phyloP scores from a whole-genome alignment of 1,139 yeast species.

The Geotrichum reessii region DNA sequence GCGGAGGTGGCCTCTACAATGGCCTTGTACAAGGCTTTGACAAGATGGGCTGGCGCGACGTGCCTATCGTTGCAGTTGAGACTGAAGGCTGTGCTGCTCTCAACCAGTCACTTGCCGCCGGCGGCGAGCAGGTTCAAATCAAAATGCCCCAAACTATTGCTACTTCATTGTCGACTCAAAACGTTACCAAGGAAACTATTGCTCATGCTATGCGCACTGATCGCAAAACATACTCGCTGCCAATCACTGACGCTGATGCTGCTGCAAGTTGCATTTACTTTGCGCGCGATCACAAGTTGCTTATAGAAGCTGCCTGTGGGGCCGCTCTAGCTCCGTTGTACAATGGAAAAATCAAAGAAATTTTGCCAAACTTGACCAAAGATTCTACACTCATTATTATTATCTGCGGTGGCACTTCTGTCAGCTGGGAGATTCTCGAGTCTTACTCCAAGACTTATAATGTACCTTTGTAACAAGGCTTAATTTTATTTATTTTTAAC shows the following conservation, averaged over 20 bases:
- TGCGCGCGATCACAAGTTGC: slow-evolving; percentile 46
- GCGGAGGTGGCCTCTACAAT: slow-evolving; percentile 70
- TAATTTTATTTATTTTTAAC: neutral
- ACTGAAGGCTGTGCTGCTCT: slow-evolving; percentile 61
- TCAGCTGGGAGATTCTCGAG: slow-evolving; percentile 29
- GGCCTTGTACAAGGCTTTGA: slow-evolving; percentile 58
- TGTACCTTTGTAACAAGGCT: slow-evolving; percentile 16
- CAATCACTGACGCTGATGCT: slow-evolving; percentile 54
- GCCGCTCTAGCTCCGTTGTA: slow-evolving; percentile 57
- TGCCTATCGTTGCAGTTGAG: slow-evolving; percentile 57
- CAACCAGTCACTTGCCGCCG: slow-evolving; percentile 43
- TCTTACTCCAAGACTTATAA: slow-evolving; percentile 27
- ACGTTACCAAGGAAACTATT: slow-evolving; percentile 47
- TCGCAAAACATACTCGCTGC: slow-evolving; percentile 40
- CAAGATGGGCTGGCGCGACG: slow-evolving; percentile 39
- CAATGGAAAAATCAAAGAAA: slow-evolving; percentile 26
- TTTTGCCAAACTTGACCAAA: slow-evolving; percentile 27
- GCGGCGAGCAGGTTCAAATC: slow-evolving; percentile 38
- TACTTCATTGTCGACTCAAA: slow-evolving; percentile 57
- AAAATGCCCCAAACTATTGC: slow-evolving; percentile 52
- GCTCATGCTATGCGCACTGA: slow-evolving; percentile 37
- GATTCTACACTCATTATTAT: slow-evolving; percentile 31
- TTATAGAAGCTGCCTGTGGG: slow-evolving; percentile 74
- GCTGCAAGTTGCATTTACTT: slow-evolving; percentile 44
- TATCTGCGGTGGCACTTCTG: slow-evolving; percentile 35